These are phyloP conservation scores for Theobroma grandiflorum DNA, from an alignment of 441 rosid genomes.

Conservation along the genomic window DNA sequence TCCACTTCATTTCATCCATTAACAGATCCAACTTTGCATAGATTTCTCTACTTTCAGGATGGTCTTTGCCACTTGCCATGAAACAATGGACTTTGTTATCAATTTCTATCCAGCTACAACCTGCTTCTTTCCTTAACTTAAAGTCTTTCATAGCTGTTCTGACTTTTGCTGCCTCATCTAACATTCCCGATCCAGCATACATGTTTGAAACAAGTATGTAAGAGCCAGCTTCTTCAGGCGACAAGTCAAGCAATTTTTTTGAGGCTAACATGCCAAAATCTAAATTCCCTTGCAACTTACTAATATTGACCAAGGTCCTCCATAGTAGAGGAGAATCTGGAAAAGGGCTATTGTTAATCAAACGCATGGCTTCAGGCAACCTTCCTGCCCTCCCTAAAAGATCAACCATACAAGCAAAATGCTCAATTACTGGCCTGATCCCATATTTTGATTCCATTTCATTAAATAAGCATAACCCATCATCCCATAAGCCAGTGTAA, in stretches of 20 bases:
- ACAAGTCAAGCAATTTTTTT: conserved; percentile 33
- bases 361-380: conserved; percentile 31
- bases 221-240: conserved; percentile 35
- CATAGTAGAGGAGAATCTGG: conserved; percentile 29
- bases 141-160: conserved; percentile 36
- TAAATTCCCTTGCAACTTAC: conserved; percentile 27
- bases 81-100: conserved; percentile 33
- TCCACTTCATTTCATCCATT: conserved; percentile 36
- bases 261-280: conserved; percentile 32
- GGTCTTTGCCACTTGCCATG: conserved; percentile 35
- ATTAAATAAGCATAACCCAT: conserved; percentile 29
- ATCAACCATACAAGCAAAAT: conserved; percentile 37
- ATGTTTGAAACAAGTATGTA: conserved; percentile 38
- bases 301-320: conserved; percentile 34
- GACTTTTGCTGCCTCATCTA: conserved; percentile 33
- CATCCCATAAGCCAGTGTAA: conserved; percentile 34
- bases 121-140: conserved; percentile 34
- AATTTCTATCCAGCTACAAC: conserved; percentile 41
- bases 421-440: conserved; percentile 31
- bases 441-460: conserved; percentile 31
- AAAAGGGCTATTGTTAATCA: conserved; percentile 30
- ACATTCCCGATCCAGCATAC: conserved; percentile 33
- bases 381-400: conserved; percentile 31
- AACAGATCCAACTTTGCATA: conserved; percentile 36
- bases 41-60: conserved; percentile 41